Evolutionary conservation across 495 filamentous ascomycete genomes (phyloP).

Genomic region (Daldinia caldariorum): DNA sequence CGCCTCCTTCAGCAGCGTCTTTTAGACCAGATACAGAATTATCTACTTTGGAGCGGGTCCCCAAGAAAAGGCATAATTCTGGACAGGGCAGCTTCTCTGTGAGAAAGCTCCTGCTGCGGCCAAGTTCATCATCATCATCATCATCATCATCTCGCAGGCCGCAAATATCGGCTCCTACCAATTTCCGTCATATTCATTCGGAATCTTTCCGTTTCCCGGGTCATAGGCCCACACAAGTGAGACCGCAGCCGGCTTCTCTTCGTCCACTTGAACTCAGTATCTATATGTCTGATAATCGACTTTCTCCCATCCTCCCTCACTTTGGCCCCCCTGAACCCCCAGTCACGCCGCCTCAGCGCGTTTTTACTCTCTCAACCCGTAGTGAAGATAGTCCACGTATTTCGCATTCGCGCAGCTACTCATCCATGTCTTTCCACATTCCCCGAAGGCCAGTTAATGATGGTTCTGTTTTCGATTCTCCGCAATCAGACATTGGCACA

Average conservation of each 20-base stretch:
- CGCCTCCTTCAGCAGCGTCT: conserved; percentile 49
- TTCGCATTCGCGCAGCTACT: conserved; percentile 57
- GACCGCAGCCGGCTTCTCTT: conserved; percentile 62
- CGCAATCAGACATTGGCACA: conserved; percentile 40
- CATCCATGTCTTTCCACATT: conserved; percentile 61
- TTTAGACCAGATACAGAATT: conserved; percentile 43
- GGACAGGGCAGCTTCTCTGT: conserved; percentile 47
- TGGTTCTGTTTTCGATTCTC: conserved; percentile 46
- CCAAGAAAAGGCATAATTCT: conserved; percentile 49
- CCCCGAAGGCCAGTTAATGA: conserved; percentile 56
- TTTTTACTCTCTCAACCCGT: conserved; percentile 49
- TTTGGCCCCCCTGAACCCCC: conserved; percentile 51
- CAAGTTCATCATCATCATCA: conserved; percentile 51
- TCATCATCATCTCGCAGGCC: conserved; percentile 54
- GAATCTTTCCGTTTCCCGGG: conserved; percentile 58
- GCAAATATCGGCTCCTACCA: conserved; percentile 59
- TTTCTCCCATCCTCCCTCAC: conserved; percentile 70
- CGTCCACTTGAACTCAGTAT: conserved; percentile 81
- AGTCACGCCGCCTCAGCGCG: conserved; percentile 54
- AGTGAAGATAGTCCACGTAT: conserved; percentile 52
- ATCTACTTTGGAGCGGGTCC: conserved; percentile 46
- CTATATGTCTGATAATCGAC: conserved; percentile 68
- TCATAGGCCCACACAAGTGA: conserved; percentile 29
- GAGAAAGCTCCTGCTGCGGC: conserved; percentile 47
- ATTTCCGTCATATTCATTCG: conserved; percentile 61